Evolutionary conservation across 306 rosid genomes (phyloP).

Genomic region (Castanopsis chinensis): DNA sequence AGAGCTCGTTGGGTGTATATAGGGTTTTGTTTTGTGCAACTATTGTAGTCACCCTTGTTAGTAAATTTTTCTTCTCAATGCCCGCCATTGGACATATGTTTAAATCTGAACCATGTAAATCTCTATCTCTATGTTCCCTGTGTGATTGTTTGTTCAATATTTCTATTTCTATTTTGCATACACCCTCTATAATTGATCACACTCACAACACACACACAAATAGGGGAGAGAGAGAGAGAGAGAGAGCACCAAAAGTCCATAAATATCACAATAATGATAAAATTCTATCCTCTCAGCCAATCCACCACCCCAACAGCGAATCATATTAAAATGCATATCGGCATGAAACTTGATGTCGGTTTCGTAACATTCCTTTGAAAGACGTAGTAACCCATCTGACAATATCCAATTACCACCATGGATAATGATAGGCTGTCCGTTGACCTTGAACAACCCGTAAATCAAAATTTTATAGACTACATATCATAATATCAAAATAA

Average conservation of each 20-base stretch:
- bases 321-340: slow-evolving; percentile 91
- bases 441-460: too few relatives aligned
- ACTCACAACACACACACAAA: not conserved
- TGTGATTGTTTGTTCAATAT: too few relatives aligned
- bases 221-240: slow-evolving; percentile 5
- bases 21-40: too few relatives aligned
- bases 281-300: slow-evolving; percentile 87
- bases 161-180: too few relatives aligned
- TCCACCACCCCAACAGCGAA: slow-evolving; percentile 98
- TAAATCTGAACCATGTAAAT: not conserved
- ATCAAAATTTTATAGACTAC: too few relatives aligned
- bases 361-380: slow-evolving; percentile 71
- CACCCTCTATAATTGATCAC: not conserved
- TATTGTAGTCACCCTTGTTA: too few relatives aligned
- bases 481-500: too few relatives aligned
- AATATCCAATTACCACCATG: slow-evolving; percentile 98
- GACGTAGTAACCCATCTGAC: slow-evolving; percentile 84
- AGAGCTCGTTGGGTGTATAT: too few relatives aligned
- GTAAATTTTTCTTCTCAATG: too few relatives aligned
- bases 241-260: slow-evolving; percentile 81
- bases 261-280: slow-evolving; percentile 81
- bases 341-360: slow-evolving; percentile 90
- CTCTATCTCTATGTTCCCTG: not conserved
- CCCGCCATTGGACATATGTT: too few relatives aligned
- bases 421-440: too few relatives aligned